These are phyloP conservation scores for Vicia villosa DNA, from an alignment of 306 rosid genomes.

Conservation along the genomic window DNA sequence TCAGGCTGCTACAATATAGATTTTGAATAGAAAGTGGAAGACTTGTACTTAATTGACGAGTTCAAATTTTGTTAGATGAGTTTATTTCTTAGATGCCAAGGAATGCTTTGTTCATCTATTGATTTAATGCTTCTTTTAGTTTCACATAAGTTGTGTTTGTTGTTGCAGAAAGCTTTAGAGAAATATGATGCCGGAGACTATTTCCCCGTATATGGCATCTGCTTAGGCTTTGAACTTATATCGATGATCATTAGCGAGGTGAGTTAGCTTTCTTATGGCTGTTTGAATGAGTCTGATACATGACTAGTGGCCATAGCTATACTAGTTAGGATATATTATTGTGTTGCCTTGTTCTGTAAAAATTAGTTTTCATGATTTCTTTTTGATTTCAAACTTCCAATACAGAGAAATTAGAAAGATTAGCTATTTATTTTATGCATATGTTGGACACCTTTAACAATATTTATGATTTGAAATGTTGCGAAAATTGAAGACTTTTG, in stretches of 20 bases:
- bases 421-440: constrained; percentile 12
- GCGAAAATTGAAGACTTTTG: constrained; percentile 1
- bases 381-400: constrained; percentile 25
- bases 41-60: background rate
- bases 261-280: constrained; percentile 29
- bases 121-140: constrained; percentile 1
- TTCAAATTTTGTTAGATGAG: constrained; percentile 15
- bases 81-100: constrained; percentile 23
- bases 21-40: constrained; percentile 1
- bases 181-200: constrained; percentile 83
- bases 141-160: constrained; percentile 17
- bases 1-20: constrained; percentile 11
- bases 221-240: constrained; percentile 86
- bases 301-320: background rate
- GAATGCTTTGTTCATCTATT: constrained; percentile 5
- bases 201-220: constrained; percentile 74
- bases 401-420: constrained; percentile 7
- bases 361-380: constrained; percentile 15
- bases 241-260: constrained; percentile 83
- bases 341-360: constrained; percentile 13
- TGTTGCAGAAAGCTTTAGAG: constrained; percentile 73
- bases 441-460: background rate
- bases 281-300: constrained; percentile 13
- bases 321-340: background rate
- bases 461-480: constrained; percentile 14